phyloP scores from a whole-genome alignment of 257 asterid species.

The Fraxinus americana region DNA sequence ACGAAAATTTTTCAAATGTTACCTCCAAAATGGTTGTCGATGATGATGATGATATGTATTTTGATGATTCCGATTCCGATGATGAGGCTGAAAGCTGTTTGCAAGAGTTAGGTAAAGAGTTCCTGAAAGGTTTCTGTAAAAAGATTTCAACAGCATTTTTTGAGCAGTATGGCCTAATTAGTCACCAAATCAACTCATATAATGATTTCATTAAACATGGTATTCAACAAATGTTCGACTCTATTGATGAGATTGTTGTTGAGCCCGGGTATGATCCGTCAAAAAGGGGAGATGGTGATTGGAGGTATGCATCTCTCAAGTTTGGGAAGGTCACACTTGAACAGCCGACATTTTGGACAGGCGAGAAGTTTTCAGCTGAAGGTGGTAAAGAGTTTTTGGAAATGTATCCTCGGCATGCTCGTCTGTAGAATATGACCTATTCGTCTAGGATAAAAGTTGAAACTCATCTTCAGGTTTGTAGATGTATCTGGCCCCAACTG shows the following conservation, averaged over 20 bases:
- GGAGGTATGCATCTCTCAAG: slow-evolving; percentile 73
- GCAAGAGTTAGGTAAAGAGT: too few species aligned
- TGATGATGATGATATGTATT: slow-evolving; percentile 44
- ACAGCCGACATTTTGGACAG: slow-evolving; percentile 56
- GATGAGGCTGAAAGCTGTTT: too few species aligned
- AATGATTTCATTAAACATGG: too few species aligned
- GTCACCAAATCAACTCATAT: too few species aligned
- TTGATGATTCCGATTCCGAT: slow-evolving; percentile 7
- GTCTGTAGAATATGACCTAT: slow-evolving; percentile 35
- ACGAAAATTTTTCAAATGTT: slow-evolving; percentile 33
- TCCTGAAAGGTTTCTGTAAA: too few species aligned
- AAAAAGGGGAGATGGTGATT: slow-evolving; percentile 68
- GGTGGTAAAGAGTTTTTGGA: slow-evolving; percentile 47
- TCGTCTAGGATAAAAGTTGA: slow-evolving; percentile 60
- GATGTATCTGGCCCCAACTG: not conserved
- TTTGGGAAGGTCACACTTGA: slow-evolving; percentile 78
- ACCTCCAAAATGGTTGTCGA: slow-evolving; percentile 38
- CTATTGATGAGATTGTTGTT: too few species aligned
- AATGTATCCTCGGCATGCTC: slow-evolving; percentile 81
- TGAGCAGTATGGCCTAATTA: too few species aligned
- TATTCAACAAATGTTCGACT: too few species aligned
- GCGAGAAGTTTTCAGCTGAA: slow-evolving; percentile 57
- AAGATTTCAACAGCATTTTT: too few species aligned
- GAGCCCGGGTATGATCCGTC: slow-evolving; percentile 50
- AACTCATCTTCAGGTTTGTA: slow-evolving; percentile 55